These are phyloP conservation scores for Phytopythium kandeliae DNA, from an alignment of 352 stramenopile genomes.

Conservation along the genomic window DNA sequence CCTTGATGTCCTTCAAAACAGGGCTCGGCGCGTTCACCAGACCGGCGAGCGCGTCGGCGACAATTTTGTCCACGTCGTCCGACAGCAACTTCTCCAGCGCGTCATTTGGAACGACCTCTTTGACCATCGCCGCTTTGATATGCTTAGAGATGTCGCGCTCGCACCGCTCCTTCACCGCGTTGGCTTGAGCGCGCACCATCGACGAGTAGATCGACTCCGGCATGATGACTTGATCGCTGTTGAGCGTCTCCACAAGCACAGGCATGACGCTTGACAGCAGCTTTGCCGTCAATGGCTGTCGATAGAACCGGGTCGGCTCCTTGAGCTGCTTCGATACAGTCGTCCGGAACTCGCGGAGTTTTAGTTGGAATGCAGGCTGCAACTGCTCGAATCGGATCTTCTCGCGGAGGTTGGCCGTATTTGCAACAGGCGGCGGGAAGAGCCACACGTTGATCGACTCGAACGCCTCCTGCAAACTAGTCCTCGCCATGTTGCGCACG, in stretches of 20 bases:
- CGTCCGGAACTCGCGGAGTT: conserved; percentile 69
- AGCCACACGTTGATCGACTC: conserved; percentile 86
- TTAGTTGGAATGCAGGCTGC: conserved; percentile 68
- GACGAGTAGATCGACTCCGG: conserved; percentile 86
- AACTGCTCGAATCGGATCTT: conserved; percentile 86
- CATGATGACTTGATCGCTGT: conserved; percentile 86
- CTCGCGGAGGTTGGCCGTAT: conserved; percentile 71
- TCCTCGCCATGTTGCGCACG: conserved; percentile 68
- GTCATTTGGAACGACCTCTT: conserved; percentile 53
- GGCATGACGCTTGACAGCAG: conserved; percentile 78
- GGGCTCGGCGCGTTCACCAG: conserved; percentile 38
- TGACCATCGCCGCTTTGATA: conserved; percentile 53
- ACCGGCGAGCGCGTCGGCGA: conserved; percentile 43
- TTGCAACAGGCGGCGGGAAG: conserved; percentile 72
- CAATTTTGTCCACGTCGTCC: conserved; percentile 48
- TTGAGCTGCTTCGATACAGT: conserved; percentile 64
- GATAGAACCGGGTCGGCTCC: conserved; percentile 72
- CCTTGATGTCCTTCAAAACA: conserved; percentile 64
- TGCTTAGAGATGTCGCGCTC: conserved; percentile 57
- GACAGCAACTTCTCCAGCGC: conserved; percentile 53
- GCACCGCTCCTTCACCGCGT: conserved; percentile 48
- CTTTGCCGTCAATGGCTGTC: conserved; percentile 60
- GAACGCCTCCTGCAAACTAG: conserved; percentile 74
- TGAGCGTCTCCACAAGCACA: conserved; percentile 68
- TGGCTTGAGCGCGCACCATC: conserved; percentile 75